A percentile compares a stretch with the other conserved stretches of the same genome.
These are phyloP conservation scores for Alternaria sp. DNA, from an alignment of 2,329 filamentous ascomycete genomes.

Conservation along the genomic window DNA sequence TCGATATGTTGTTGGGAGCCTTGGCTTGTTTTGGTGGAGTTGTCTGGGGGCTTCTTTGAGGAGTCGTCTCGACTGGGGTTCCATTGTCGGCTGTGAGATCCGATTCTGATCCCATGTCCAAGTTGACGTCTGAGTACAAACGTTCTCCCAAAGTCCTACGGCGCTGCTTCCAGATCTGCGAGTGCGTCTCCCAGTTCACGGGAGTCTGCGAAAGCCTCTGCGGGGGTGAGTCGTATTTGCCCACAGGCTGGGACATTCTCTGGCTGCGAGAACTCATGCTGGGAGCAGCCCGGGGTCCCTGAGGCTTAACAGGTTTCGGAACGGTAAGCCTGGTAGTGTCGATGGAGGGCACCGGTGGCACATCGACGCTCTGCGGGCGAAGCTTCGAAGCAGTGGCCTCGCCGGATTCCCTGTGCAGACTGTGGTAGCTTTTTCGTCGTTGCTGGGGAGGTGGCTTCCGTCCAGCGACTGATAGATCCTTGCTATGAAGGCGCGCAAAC, in stretches of 20 bases:
- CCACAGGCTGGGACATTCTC: slow-evolving; percentile 29
- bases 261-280: slow-evolving; percentile 25
- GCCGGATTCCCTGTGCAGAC: slow-evolving; percentile 33
- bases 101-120: neutral
- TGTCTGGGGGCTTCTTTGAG: neutral
- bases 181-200: slow-evolving; percentile 38
- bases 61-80: neutral
- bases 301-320: slow-evolving; percentile 16
- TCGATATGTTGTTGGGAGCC: slow-evolving; percentile 7
- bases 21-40: neutral
- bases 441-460: slow-evolving; percentile 28
- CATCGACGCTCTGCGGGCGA: slow-evolving; percentile 30
- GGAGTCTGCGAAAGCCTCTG: slow-evolving; percentile 19
- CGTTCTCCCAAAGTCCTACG: slow-evolving; percentile 43
- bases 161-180: slow-evolving; percentile 41
- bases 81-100: neutral
- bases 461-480: slow-evolving; percentile 37
- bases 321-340: slow-evolving; percentile 22
- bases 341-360: slow-evolving; percentile 40
- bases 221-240: slow-evolving; percentile 20
- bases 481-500: slow-evolving; percentile 48
- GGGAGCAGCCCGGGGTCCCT: slow-evolving; percentile 10
- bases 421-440: slow-evolving; percentile 42
- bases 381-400: slow-evolving; percentile 31
- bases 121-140: slow-evolving; percentile 26